Evolutionary conservation across 2,329 filamentous ascomycete species (phyloP), one percentile per base, ranked within the genome.

Genomic region (Exophiala bonariae): DNA sequence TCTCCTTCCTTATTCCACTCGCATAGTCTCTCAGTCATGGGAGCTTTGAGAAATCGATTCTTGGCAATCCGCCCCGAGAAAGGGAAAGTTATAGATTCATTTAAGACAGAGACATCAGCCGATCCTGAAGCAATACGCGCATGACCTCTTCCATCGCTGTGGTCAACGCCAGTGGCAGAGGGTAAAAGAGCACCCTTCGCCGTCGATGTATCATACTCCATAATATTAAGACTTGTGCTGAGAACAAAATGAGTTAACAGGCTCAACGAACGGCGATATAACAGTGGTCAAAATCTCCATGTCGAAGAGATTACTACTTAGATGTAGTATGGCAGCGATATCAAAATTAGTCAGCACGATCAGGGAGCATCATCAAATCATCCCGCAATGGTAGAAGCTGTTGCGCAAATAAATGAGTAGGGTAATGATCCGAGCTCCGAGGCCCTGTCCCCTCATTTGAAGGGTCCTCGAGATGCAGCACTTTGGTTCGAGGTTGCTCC

Each of bases 21-120:
- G 1, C 81, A 79, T 16, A 86, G 67, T 6, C 76, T 70, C 61
- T 87, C 84, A 1, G 79, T 80, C 83, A 86, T 86, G 30, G 84
- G 78, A 4, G 72, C 81, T 64, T 87, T 87, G 55, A 86, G 65
- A 58, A 86, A 81, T 17, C 82, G 73, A 61, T 86, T 86, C 40
- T 75, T 76, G 2, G 82, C 82, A 2, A 74, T 77, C 43, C 70
- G 73, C 43, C 76, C 73, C 30, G 76, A 77, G 62, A 79, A 79
- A 16, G 66, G 62, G 48, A 78, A 79, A 10, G 66, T 63, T 41
- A 81, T 66, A 9, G 76, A 73, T 55, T 71, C 55, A 9, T 65
- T 72, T 14, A 81, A 63, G 1, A 72, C 65, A 2, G 69, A 65
- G 0, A 68, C 63, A 48, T 66, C 59, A n/a, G 54, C 59, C 3